Evolutionary conservation across 2,329 filamentous ascomycete genomes (phyloP), one percentile per base, ranked within the genome.

Genomic region (Colletotrichum liaoningense): DNA sequence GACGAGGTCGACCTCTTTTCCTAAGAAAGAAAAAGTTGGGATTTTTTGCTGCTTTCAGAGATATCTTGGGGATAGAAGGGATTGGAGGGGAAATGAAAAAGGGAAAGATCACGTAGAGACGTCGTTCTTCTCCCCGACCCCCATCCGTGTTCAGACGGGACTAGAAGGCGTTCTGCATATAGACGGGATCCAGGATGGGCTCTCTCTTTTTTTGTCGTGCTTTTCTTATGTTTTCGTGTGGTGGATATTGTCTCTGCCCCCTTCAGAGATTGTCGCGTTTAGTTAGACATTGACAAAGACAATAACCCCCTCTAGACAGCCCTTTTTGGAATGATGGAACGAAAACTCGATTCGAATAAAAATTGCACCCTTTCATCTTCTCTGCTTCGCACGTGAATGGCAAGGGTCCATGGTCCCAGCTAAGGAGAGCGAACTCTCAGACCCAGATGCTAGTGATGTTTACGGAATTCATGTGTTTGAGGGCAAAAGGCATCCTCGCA

Each of bases 161-260:
- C 42, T 69, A 69, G 71, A 72, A 64, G 70, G 73, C 70, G 64
- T 69, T 73, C 55, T 62, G 66, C 60, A 72, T 69, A 74, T 69
- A 73, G 71, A 69, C 28, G 56, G 72, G 63, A 59, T 65, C 60
- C 69, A 65, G 66, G 33, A 38, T 56, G 30, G 65, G 59, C 63
- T 60, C 52, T 54, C 19, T 65, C 26, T 28, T 28, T 33, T 38
- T 38, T 46, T 16, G 56, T 33, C 52, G 8, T n/a, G 19, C 19
- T 49, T 49, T 49, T 22, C 55, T 19, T n/a, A 33, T 42, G 30
- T 42, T 55, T 55, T 49, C 19, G 9, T 49, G 19, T 49, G 38
- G 38, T 42, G 14, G 38, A 42, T 35, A 11, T 54, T 57, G 63
- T 16, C 19, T 24, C 7, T 49, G 63, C 28, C 4, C 22, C 4